phyloP scores from a whole-genome alignment of 306 rosid genomes.

The Prunus dulcis region DNA sequence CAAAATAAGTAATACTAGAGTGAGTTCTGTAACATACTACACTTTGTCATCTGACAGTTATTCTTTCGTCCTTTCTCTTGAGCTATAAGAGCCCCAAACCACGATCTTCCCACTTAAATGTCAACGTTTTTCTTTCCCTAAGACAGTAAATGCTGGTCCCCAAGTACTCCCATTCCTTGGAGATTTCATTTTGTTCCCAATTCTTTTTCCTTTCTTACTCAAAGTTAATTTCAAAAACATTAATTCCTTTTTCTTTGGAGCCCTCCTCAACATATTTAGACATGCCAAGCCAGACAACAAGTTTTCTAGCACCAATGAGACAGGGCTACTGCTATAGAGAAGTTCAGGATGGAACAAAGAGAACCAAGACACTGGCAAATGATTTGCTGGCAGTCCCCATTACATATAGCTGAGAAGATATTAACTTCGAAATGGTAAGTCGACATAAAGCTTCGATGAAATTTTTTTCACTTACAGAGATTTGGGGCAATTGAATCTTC shows the following conservation, averaged over 20 bases:
- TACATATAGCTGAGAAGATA: not conserved
- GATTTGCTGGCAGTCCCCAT: not conserved
- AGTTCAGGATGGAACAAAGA: not conserved
- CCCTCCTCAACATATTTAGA: too few relatives aligned
- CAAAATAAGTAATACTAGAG: not conserved
- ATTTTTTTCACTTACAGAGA: constrained; percentile 62
- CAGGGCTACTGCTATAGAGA: not conserved
- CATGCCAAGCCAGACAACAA: too few relatives aligned
- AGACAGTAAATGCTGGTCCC: not conserved
- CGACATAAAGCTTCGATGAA: constrained; percentile 9
- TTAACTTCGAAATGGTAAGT: not conserved
- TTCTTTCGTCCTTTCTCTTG: not conserved
- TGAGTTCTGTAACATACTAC: not conserved
- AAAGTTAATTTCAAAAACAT: not conserved
- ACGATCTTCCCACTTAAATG: not conserved
- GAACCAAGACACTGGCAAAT: not conserved
- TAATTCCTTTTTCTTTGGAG: not conserved
- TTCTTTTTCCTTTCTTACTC: not conserved
- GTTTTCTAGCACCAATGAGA: not conserved
- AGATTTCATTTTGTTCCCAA: not conserved
- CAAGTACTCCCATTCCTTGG: not conserved
- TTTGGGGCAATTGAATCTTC: constrained; percentile 87
- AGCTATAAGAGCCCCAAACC: not conserved
- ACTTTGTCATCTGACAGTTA: not conserved
- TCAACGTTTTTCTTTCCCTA: not conserved